Evolutionary conservation across 345 rosid genomes (phyloP).

Genomic region (Aegle marmelos): DNA sequence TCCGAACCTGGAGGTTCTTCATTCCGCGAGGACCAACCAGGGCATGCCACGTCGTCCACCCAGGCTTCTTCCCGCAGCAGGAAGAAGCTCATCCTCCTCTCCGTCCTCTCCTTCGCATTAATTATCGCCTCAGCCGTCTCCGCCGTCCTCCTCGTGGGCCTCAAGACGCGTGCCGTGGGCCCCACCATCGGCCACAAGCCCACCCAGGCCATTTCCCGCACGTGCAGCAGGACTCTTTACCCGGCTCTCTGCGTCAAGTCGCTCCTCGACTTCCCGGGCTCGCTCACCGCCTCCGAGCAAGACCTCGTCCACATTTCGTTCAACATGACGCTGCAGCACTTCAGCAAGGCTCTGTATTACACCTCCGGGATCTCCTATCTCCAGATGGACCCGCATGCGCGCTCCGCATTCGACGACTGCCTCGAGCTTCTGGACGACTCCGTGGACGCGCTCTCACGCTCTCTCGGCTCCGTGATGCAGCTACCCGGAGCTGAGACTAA

Average conservation of each 20-base stretch:
- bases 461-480: constrained; percentile 51
- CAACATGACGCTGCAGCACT: constrained; percentile 87
- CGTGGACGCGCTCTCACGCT: constrained; percentile 66
- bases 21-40: not conserved
- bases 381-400: constrained; percentile 56
- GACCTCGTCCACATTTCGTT: constrained; percentile 92
- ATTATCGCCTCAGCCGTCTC: constrained; percentile 61
- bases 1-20: constrained; percentile 29
- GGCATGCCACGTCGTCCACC: constrained; percentile 11
- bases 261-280: constrained; percentile 66
- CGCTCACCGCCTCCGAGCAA: constrained; percentile 46
- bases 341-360: constrained; percentile 67
- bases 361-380: constrained; percentile 47
- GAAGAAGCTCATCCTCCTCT: constrained; percentile 45
- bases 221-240: constrained; percentile 64
- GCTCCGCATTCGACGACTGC: constrained; percentile 85
- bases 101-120: constrained; percentile 39
- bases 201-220: constrained; percentile 66
- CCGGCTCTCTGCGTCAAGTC: constrained; percentile 68
- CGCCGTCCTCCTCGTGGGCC: constrained; percentile 38
- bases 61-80: constrained; percentile 7
- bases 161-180: constrained; percentile 24
- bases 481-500: not conserved
- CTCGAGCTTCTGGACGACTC: constrained; percentile 89
- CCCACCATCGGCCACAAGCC: constrained; percentile 40